phyloP scores from a whole-genome alignment of 1,284 basidiomycete genomes.

The Phylloboletellus chloephorus region DNA sequence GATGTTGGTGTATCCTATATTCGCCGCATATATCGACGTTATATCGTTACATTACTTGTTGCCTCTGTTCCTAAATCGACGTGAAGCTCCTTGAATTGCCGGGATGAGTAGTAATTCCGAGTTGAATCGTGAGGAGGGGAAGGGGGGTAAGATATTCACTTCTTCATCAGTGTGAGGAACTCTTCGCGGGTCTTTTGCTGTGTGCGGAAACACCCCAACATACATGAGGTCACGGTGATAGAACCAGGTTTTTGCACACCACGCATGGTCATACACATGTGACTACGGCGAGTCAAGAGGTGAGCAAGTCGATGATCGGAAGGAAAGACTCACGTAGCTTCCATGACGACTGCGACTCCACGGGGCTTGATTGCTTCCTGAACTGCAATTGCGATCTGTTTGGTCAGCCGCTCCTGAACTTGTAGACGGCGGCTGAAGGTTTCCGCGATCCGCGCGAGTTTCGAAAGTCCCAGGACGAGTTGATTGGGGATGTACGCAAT shows the following conservation, averaged over 20 bases:
- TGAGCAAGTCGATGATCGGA: constrained; percentile 11
- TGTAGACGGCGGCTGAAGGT: constrained; percentile 94
- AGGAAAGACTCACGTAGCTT: constrained; percentile 74
- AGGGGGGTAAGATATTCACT: constrained; percentile 29
- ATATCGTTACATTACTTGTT: constrained; percentile 24
- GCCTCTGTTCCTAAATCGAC: constrained; percentile 12
- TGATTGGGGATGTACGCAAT: constrained; percentile 95
- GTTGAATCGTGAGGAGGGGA: constrained; percentile 32
- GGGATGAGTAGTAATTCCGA: constrained; percentile 25
- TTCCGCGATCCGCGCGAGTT: constrained; percentile 96
- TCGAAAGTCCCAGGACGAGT: constrained; percentile 94
- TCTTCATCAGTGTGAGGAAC: constrained; percentile 76
- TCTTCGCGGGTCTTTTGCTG: constrained; percentile 98
- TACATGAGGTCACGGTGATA: constrained; percentile 95
- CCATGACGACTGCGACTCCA: constrained; percentile 99
- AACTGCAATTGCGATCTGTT: constrained; percentile 95
- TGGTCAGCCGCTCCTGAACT: constrained; percentile 96
- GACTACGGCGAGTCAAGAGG: constrained; percentile 46
- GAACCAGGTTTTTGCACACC: constrained; percentile 99
- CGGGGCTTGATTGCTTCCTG: constrained; percentile 96
- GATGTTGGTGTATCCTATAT: constrained; percentile 12
- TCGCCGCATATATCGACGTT: constrained; percentile 10
- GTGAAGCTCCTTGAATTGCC: constrained; percentile 19
- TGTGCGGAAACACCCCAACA: constrained; percentile 96
- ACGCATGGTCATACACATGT: constrained; percentile 99